A percentile compares a stretch with the other conserved stretches of the same genome.
Evolutionary conservation across 345 rosid species (phyloP).

Genomic region (Crucihimalaya himalaica): DNA sequence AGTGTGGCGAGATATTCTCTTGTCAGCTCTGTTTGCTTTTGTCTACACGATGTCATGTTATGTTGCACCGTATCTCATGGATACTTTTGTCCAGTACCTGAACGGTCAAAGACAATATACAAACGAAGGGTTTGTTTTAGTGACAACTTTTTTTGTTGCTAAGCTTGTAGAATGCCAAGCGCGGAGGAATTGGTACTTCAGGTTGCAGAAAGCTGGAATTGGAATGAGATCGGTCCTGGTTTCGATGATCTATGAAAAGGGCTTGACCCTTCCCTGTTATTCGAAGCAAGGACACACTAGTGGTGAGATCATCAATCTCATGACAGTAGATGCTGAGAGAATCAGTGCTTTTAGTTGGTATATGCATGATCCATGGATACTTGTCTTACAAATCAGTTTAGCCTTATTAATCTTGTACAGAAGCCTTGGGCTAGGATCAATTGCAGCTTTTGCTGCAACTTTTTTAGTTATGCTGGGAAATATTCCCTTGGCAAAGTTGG

Average conservation of each 20-base stretch:
- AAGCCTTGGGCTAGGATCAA: constrained; percentile 56
- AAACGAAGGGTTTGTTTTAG: constrained; percentile 52
- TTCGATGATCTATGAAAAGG: constrained; percentile 56
- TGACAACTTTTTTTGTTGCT: constrained; percentile 50
- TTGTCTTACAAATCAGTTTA: constrained; percentile 53
- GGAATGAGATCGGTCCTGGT: constrained; percentile 52
- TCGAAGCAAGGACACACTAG: constrained; percentile 53
- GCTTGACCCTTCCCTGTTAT: constrained; percentile 53
- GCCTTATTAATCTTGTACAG: constrained; percentile 53
- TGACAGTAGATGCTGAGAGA: constrained; percentile 63
- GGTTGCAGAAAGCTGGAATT: constrained; percentile 50
- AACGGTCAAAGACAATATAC: constrained; percentile 41
- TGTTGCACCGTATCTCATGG: constrained; percentile 54
- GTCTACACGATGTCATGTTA: constrained; percentile 41
- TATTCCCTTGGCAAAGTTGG: constrained; percentile 56
- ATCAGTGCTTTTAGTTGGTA: constrained; percentile 44
- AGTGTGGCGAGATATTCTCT: constrained; percentile 45
- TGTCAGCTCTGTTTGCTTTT: constrained; percentile 44
- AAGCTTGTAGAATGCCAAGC: constrained; percentile 62
- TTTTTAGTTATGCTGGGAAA: constrained; percentile 56
- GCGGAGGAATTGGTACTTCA: constrained; percentile 56
- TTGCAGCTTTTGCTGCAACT: constrained; percentile 55
- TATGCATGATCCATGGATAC: constrained; percentile 61
- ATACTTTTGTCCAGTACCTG: constrained; percentile 56
- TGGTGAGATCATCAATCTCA: constrained; percentile 68